Evolutionary conservation across 192 early-diverging fungal genomes (phyloP), one percentile per base, ranked within the genome.

Genomic region (Umbelopsis isabellina): DNA sequence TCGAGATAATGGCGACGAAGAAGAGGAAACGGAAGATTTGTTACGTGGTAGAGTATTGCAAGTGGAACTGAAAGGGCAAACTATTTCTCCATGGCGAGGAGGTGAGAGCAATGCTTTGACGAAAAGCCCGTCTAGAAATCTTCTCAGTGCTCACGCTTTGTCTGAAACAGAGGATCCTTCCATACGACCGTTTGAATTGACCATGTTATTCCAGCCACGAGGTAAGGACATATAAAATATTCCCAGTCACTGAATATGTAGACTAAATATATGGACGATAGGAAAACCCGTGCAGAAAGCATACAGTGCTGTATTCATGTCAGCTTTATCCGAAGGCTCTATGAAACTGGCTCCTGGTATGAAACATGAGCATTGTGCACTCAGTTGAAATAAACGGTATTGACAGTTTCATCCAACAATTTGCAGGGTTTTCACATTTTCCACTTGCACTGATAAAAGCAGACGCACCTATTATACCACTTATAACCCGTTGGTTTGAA

Each of bases 51-150:
- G 13, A 25, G 55, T 61, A 11, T 25, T 61, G 18, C 55, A 61
- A 35, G 55, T 61, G 11, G 27, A 30, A n/a, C 25, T 61, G 55
- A 61, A 61, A 30, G 55, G 55, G 7, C 55, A 35, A 35, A 61
- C 55, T 12, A 61, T 61, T 37, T 61, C 55, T 15, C 55, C 55
- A 18, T 61, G 55, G 55, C 27, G 55, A 35, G 55, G 55, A 61
- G 33, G 55, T 61, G 30, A 61, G 55, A 0, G 52, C n/a, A n/a
- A 3, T 25, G 3, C 6, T 55, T 13, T 15, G 25, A 27, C 21
- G 7, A 25, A 21, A 55, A 13, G 5, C 27, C 1, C 15, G 21
- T 25, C 6, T 25, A 15, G 25, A 27, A 2, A 25, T 13, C 25
- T 10, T 15, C 0, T 20, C 13, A 13, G 33, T 52, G 22, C 12